Evolutionary conservation across 768 basidiomycete species (phyloP).

Genomic region (Suillus subluteus): DNA sequence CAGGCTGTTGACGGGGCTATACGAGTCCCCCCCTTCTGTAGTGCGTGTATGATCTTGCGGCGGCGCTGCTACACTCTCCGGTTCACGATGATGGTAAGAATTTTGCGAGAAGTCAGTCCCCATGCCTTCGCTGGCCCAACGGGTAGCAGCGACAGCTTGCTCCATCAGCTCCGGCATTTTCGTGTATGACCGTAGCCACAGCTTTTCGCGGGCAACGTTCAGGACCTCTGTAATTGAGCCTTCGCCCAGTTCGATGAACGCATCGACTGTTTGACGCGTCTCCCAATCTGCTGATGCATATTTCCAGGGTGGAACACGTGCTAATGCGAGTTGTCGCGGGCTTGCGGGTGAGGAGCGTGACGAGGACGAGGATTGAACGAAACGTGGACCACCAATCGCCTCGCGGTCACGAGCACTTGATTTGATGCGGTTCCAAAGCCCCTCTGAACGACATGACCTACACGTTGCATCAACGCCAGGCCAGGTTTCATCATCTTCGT

Average conservation of each 20-base stretch:
- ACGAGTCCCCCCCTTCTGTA: slow-evolving; percentile 12
- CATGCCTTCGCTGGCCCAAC: slow-evolving; percentile 44
- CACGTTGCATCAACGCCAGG: slow-evolving; percentile 70
- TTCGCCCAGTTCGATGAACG: slow-evolving; percentile 76
- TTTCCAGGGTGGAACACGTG: slow-evolving; percentile 31
- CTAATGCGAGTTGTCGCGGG: slow-evolving; percentile 18
- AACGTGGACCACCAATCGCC: slow-evolving; percentile 54
- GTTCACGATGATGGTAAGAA: slow-evolving; percentile 14
- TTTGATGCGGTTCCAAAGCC: slow-evolving; percentile 64
- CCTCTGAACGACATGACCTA: slow-evolving; percentile 64
- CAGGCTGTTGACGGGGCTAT: slow-evolving; percentile 28
- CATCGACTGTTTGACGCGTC: slow-evolving; percentile 65
- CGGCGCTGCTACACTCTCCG: slow-evolving; percentile 9
- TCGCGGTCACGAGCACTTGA: slow-evolving; percentile 53
- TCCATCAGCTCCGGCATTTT: slow-evolving; percentile 67
- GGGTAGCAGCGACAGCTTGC: slow-evolving; percentile 66
- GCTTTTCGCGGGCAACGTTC: slow-evolving; percentile 64
- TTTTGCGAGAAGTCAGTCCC: slow-evolving; percentile 32
- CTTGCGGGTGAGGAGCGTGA: slow-evolving; percentile 20
- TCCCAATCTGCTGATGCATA: slow-evolving; percentile 59
- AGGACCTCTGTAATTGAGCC: slow-evolving; percentile 68
- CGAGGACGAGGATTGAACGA: slow-evolving; percentile 20
- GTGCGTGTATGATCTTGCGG: slow-evolving; percentile 11
- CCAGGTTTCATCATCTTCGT: slow-evolving; percentile 75
- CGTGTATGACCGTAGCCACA: slow-evolving; percentile 68